Percentiles rank a stretch among this genome's conserved stretches.
These are phyloP conservation scores for Colletotrichum graminicola DNA, from an alignment of 2,329 filamentous ascomycete species.

Conservation along the genomic window DNA sequence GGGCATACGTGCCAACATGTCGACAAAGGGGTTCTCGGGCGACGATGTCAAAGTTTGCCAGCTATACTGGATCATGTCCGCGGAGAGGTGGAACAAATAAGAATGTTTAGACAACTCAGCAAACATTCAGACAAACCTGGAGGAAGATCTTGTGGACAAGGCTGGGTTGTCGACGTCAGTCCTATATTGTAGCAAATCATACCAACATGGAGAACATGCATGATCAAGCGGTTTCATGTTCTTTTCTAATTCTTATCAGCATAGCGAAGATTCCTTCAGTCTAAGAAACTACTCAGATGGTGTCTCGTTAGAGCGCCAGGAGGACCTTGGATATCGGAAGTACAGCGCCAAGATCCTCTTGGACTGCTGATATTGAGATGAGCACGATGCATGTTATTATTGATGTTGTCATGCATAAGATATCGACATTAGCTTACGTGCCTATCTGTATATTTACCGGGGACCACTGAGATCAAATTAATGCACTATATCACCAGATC, in stretches of 20 bases:
- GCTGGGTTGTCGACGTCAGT: background rate
- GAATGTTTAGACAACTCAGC: background rate
- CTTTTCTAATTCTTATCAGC: background rate
- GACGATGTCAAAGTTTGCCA: background rate
- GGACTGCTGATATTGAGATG: background rate
- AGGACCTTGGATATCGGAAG: background rate
- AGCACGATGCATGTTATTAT: background rate
- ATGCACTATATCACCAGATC: background rate
- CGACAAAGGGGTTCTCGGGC: background rate
- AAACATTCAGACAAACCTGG: background rate
- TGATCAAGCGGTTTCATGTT: background rate
- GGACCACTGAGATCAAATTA: background rate
- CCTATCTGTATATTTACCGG: background rate
- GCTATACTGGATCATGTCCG: background rate
- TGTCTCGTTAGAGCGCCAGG: background rate
- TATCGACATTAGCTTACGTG: background rate
- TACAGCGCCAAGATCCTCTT: background rate
- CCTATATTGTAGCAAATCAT: background rate
- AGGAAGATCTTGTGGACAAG: too few species aligned
- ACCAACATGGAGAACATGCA: background rate
- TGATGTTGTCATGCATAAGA: background rate
- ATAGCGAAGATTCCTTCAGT: background rate
- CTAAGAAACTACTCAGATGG: background rate
- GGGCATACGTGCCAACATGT: background rate
- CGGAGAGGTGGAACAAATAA: background rate